phyloP scores from a whole-genome alignment of 495 filamentous ascomycete species.

The Darksidea phi region DNA sequence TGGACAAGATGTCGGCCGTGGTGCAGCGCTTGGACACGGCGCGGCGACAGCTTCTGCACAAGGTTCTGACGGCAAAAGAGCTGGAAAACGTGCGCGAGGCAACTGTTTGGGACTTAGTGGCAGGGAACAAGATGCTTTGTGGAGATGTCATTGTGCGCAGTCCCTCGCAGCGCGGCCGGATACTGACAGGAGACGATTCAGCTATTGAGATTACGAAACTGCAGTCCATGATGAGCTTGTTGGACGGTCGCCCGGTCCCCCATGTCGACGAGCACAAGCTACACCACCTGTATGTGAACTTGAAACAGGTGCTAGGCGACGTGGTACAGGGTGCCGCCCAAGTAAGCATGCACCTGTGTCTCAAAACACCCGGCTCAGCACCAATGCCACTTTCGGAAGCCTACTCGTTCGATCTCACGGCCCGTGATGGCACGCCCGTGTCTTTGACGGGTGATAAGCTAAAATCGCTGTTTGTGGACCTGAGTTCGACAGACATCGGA shows the following conservation, averaged over 20 bases:
- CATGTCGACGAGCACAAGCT: slow-evolving; percentile 67
- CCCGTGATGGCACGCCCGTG: slow-evolving; percentile 52
- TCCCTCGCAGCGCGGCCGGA: slow-evolving; percentile 73
- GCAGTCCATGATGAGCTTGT: slow-evolving; percentile 92
- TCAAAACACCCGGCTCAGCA: slow-evolving; percentile 59
- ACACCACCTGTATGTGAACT: slow-evolving; percentile 82
- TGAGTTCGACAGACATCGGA: slow-evolving; percentile 78
- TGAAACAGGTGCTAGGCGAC: slow-evolving; percentile 74
- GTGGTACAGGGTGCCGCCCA: slow-evolving; percentile 65
- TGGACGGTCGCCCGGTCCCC: slow-evolving; percentile 70
- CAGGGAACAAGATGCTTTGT: slow-evolving; percentile 86
- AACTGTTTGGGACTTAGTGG: slow-evolving; percentile 92
- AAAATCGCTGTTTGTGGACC: slow-evolving; percentile 83
- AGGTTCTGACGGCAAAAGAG: slow-evolving; percentile 84
- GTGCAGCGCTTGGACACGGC: slow-evolving; percentile 78
- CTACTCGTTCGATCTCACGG: slow-evolving; percentile 75
- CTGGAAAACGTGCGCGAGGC: slow-evolving; percentile 71
- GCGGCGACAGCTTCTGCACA: slow-evolving; percentile 84
- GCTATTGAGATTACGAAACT: slow-evolving; percentile 86
- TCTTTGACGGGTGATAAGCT: slow-evolving; percentile 56
- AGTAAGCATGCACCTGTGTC: slow-evolving; percentile 75
- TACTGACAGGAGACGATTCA: slow-evolving; percentile 89
- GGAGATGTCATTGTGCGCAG: slow-evolving; percentile 93
- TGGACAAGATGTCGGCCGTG: slow-evolving; percentile 78
- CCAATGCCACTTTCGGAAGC: slow-evolving; percentile 75